Evolutionary conservation across 495 filamentous ascomycete species (phyloP).

Genomic region (Lepidopterella palustris): DNA sequence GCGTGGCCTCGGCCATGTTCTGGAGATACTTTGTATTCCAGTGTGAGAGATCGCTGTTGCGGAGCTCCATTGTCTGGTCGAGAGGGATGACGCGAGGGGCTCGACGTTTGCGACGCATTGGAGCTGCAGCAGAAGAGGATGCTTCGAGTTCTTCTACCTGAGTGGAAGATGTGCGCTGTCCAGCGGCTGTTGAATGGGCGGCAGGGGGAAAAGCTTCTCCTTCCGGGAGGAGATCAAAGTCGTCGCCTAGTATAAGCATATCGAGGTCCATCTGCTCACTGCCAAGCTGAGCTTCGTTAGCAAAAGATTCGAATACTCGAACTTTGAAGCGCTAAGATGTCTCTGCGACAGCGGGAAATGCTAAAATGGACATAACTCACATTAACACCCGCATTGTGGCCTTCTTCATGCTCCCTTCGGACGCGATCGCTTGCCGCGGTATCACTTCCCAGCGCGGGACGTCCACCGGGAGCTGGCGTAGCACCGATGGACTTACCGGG

Average conservation of each 20-base stretch:
- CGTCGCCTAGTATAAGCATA: constrained; percentile 21
- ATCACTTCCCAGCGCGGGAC: constrained; percentile 34
- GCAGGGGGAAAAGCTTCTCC: constrained; percentile 11
- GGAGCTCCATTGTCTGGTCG: constrained; percentile 32
- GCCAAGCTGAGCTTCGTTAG: constrained; percentile 30
- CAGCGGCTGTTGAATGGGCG: background rate
- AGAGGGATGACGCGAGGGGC: constrained; percentile 18
- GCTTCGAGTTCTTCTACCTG: background rate
- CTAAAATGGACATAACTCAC: constrained; percentile 15
- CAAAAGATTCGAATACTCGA: background rate
- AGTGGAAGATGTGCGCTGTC: background rate
- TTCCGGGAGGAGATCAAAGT: constrained; percentile 11
- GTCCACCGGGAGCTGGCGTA: constrained; percentile 8
- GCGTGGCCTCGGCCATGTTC: constrained; percentile 31
- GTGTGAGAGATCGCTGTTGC: constrained; percentile 32
- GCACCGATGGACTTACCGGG: background rate
- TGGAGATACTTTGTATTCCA: constrained; percentile 36
- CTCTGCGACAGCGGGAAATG: too few species aligned
- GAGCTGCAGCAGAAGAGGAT: constrained; percentile 14
- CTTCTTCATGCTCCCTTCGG: constrained; percentile 39
- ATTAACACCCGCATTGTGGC: constrained; percentile 26
- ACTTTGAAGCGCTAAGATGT: too few species aligned
- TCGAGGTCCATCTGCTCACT: constrained; percentile 44
- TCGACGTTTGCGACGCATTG: constrained; percentile 17
- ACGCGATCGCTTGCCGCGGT: constrained; percentile 37